Base-by-base conservation (phyloP, 345 rosid genomes). In the Eutrema japonicum region DNA sequence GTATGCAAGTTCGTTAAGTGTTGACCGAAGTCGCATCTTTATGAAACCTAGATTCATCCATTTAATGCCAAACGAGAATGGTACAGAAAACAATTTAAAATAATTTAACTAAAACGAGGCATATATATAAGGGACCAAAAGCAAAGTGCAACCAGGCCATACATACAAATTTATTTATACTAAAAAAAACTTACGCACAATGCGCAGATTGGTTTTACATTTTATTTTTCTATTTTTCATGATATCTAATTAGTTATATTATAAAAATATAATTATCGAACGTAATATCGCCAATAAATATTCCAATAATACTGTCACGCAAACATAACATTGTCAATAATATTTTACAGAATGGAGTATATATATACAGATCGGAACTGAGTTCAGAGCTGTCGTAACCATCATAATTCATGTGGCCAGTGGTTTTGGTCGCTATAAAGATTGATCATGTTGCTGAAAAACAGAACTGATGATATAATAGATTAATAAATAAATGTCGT, bases 401-500 rank as follows among this genome's bases (percentile, higher is more conserved):
- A 45, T 13, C 66, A 61, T 10, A 51, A 10, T 10, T 46, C 77
- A 73, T 64, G 71, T 73, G 77, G 76, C 76, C 62, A 72, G 36
- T 61, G 61, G 68, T 54, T 36, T 73, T 45, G 64, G 64, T 63
- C 37, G 47, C 37, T 22, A 33, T 12, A 54, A 63, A 62, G 53
- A 63, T 32, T 63, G 30, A 42, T 62, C 68, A 72, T 64, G 36
- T 64, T 64, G n/a, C 70, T 64, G 50, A 47, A 43, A 57, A 54
- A 16, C n/a, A 62, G 2, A 35, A 36, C 48, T 38, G 16, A 26
- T 71, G 6, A 48, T 22, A 22, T 22, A 22, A 22, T 22, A 22
- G 26, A 22, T 22, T 22, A 22, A 22, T 22, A 22, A 22, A 22
- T 22, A 22, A 22, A 22, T 22, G 26, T 22, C 26, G 26, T 22